Evolutionary conservation across 2,329 filamentous ascomycete species (phyloP), one percentile per base, ranked within the genome.

Genomic region (Penicillium sp.): DNA sequence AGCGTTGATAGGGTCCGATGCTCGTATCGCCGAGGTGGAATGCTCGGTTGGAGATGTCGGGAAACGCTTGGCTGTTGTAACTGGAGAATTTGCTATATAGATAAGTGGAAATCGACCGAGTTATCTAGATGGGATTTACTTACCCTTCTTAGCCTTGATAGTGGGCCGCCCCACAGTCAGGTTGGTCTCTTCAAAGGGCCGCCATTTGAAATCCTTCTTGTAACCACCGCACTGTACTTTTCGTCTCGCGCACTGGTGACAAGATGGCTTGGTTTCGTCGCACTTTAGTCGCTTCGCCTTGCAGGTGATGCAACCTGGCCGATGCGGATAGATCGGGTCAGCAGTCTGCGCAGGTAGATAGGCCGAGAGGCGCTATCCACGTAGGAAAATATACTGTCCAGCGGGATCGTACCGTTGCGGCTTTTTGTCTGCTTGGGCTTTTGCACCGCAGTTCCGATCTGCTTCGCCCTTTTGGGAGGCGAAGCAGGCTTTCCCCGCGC

Each of bases 161-260:
- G 58, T 53, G 23, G 66, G 45, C 8, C 53, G 54, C 33, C 68
- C 73, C 28, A 64, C 59, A 9, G 63, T 69, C 54, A 83, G 75
- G 47, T 72, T 82, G 41, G 80, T 77, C 56, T 87, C 83, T 61
- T 84, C 83, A 58, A 87, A 87, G 0, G 83, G 78, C 45, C 83
- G 76, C 85, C 85, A 88, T 75, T 88, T 87, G 72, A 87, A 88
- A 66, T 86, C 82, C 66, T 86, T 88, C 67, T 82, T 86, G 70
- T 88, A 88, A 31, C 85, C 85, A 50, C 84, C 84, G 63, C 85
- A 88, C 3, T 73, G 66, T 20, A 88, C 83, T 54, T 79, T 82
- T 46, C 84, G 76, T 58, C 80, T 81, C 40, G 81, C 75, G 63
- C 84, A 87, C 71, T 87, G 83, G 50, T 81, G 74, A 61, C 84